These are phyloP conservation scores for Ceratobasidium papillatum DNA, from an alignment of 1,284 basidiomycete species.

Conservation along the genomic window DNA sequence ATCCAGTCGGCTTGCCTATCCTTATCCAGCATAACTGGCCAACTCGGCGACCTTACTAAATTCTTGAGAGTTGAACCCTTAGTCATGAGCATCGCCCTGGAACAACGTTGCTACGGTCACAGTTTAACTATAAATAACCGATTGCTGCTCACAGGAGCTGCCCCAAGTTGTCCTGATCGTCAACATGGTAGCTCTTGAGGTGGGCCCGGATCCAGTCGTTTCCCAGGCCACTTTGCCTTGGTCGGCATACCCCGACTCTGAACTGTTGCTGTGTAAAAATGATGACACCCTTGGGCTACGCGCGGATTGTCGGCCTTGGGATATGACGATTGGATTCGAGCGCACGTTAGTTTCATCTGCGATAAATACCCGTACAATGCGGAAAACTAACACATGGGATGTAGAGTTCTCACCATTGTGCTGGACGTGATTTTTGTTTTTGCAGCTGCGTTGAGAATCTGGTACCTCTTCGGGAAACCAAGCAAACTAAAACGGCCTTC, in stretches of 20 bases:
- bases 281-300: not conserved
- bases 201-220: not conserved
- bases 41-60: no score
- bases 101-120: no score
- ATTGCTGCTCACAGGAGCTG: no score
- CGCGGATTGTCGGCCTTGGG: not conserved
- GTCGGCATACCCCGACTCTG: not conserved
- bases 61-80: no score
- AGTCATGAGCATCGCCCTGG: no score
- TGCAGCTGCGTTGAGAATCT: not conserved
- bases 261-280: not conserved
- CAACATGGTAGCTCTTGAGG: not conserved
- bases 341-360: not conserved
- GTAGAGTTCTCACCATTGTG: conserved; percentile 3
- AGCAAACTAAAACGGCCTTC: not conserved
- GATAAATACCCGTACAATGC: not conserved
- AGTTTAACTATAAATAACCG: no score
- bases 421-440: not conserved
- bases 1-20: no score
- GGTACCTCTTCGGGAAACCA: not conserved
- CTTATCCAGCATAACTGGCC: no score
- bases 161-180: no score
- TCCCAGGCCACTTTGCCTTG: not conserved
- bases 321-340: conserved; percentile 12
- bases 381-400: not conserved